A percentile compares a stretch with the other conserved stretches of the same genome.
Conservation (phyloP, 805 yeast genomes). For the Hanseniaspora taiwanica region DNA sequence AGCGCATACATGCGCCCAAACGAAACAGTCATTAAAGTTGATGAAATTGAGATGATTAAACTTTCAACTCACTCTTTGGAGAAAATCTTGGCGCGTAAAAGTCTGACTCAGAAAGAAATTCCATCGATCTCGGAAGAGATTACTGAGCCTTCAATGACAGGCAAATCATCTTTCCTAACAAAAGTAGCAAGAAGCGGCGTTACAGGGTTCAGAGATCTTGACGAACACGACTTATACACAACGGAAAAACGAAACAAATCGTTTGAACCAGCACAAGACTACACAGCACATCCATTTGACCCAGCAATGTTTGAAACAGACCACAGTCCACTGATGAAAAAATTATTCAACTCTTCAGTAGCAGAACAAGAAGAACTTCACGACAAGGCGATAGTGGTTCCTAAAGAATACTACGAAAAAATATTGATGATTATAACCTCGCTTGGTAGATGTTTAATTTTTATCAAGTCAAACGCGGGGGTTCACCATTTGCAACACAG, state of each 20-base stretch:
- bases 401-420: conserved; percentile 26
- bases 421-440: conserved; percentile 48
- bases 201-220: conserved; percentile 27
- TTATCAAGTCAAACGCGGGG: conserved; percentile 25
- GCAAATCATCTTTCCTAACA: conserved; percentile 16
- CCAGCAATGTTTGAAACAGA: conserved; percentile 8
- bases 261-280: conserved; percentile 1
- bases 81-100: conserved; percentile 24
- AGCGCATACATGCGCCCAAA: not conserved
- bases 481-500: conserved; percentile 38
- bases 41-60: not conserved
- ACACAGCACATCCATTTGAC: conserved; percentile 4
- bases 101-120: conserved; percentile 44
- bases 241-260: conserved; percentile 11
- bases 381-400: not conserved
- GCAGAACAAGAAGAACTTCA: not conserved
- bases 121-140: no score
- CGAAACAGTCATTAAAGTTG: not conserved
- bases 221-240: conserved; percentile 21
- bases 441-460: conserved; percentile 48
- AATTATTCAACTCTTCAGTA: not conserved
- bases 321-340: not conserved
- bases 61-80: not conserved
- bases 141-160: conserved; percentile 26
- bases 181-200: conserved; percentile 34